Conservation (phyloP, 2,329 filamentous ascomycete species). For the Clonostachys chloroleuca region DNA sequence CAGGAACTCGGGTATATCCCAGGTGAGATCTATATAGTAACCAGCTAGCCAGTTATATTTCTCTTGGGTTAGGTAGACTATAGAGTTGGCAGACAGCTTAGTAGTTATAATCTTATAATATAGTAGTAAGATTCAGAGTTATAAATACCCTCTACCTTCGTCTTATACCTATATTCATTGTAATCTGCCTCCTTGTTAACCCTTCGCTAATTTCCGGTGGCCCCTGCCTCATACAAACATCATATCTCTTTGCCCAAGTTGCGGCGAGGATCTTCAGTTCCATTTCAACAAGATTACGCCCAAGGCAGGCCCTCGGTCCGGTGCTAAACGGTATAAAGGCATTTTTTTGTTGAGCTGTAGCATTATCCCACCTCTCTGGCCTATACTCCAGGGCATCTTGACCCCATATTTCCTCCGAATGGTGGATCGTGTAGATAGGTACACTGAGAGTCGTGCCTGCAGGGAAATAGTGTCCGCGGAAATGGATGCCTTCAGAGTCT, state of each 20-base stretch:
- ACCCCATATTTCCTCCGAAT: slow-evolving; percentile 70
- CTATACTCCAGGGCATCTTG: slow-evolving; percentile 65
- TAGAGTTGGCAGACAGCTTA: too few species aligned
- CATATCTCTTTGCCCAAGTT: slow-evolving; percentile 55
- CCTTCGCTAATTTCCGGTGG: slow-evolving; percentile 73
- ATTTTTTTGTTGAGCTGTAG: slow-evolving; percentile 65
- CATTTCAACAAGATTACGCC: slow-evolving; percentile 84
- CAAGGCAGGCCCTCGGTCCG: slow-evolving; percentile 67
- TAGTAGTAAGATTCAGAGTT: too few species aligned
- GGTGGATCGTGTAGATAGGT: slow-evolving; percentile 79
- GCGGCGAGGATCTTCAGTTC: slow-evolving; percentile 75
- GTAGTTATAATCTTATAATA: too few species aligned
- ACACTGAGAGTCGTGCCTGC: slow-evolving; percentile 74
- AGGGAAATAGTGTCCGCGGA: slow-evolving; percentile 67
- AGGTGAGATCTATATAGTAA: too few species aligned
- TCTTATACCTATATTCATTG: slow-evolving; percentile 35
- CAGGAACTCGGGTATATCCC: too few species aligned
- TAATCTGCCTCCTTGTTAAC: slow-evolving; percentile 76
- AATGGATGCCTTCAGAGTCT: slow-evolving; percentile 57
- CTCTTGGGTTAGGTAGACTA: too few species aligned
- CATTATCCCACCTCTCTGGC: slow-evolving; percentile 66
- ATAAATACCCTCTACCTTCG: not conserved
- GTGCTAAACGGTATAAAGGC: slow-evolving; percentile 74
- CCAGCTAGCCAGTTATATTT: too few species aligned
- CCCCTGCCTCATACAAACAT: slow-evolving; percentile 46